Evolutionary conservation across 148 eudicot genomes (phyloP).

Genomic region (Amaranthus palmeri): DNA sequence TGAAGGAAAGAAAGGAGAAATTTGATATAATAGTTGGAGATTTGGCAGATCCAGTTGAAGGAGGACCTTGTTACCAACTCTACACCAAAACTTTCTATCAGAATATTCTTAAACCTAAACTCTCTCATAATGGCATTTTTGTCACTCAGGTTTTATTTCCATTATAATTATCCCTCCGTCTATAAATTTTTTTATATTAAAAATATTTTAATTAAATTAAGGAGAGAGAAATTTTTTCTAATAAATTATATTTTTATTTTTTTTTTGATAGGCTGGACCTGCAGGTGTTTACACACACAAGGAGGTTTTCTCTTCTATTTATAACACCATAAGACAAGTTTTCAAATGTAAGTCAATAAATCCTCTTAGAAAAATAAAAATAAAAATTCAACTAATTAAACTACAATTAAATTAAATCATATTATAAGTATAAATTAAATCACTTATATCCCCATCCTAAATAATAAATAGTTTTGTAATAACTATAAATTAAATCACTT

Average conservation of each 20-base stretch:
- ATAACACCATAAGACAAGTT: conserved; percentile 71
- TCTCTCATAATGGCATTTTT: conserved; percentile 53
- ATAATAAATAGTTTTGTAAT: no score
- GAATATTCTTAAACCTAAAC: conserved; percentile 67
- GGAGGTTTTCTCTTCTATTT: conserved; percentile 74
- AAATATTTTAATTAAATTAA: no score
- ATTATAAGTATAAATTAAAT: no score
- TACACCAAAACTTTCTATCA: conserved; percentile 74
- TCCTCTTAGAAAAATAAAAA: no score
- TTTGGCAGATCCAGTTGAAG: conserved; percentile 83
- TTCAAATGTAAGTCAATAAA: conserved; percentile 49
- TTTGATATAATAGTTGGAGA: conserved; percentile 78
- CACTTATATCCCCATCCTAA: no score
- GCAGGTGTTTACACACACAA: conserved; percentile 73
- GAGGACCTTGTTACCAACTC: conserved; percentile 84
- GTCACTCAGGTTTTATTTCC: conserved; percentile 56
- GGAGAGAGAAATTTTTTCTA: no score
- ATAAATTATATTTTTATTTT: background rate
- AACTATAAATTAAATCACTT: no score
- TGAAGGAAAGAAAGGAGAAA: conserved; percentile 50
- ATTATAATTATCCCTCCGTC: background rate
- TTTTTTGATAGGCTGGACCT: conserved; percentile 60
- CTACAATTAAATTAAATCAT: no score
- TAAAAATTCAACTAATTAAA: no score
- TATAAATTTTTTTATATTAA: background rate